phyloP scores from a whole-genome alignment of 2,329 filamentous ascomycete species.

The Purpureocillium takamizusanense region DNA sequence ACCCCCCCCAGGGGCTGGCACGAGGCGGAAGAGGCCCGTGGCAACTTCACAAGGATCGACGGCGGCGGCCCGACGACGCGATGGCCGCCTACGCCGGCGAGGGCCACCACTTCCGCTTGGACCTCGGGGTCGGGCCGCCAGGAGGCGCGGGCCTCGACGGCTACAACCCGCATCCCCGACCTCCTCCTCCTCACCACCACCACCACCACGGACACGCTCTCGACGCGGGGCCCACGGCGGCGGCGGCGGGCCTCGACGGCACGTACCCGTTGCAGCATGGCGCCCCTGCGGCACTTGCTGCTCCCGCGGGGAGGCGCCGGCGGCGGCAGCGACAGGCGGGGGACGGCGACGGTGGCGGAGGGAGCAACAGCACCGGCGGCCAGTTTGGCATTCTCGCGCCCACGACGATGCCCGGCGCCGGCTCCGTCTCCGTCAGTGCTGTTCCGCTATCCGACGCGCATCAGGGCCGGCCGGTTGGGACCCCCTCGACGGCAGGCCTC shows the following conservation, averaged over 20 bases:
- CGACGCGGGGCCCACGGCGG: no score
- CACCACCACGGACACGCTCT: no score
- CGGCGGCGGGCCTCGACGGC: neutral
- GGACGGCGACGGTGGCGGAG: neutral
- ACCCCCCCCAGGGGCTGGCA: no score
- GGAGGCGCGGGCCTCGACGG: neutral
- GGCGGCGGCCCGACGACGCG: no score
- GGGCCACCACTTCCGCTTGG: constrained; percentile 5
- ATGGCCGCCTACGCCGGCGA: no score
- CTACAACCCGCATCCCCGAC: neutral
- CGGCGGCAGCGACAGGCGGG: neutral
- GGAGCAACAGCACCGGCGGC: constrained; percentile 10
- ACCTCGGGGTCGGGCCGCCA: constrained; percentile 2
- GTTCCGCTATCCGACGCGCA: neutral
- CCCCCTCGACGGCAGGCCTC: neutral
- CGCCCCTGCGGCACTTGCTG: no score
- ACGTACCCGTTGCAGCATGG: neutral
- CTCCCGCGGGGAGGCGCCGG: no score
- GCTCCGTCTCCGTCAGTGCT: neutral
- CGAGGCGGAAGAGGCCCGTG: no score
- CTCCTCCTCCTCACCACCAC: no score
- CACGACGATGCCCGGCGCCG: constrained; percentile 12
- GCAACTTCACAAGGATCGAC: no score
- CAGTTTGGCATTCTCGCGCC: constrained; percentile 39
- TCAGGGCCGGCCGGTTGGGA: neutral